Conservation (phyloP, 208 protist genomes). For the Leishmania tropica region DNA sequence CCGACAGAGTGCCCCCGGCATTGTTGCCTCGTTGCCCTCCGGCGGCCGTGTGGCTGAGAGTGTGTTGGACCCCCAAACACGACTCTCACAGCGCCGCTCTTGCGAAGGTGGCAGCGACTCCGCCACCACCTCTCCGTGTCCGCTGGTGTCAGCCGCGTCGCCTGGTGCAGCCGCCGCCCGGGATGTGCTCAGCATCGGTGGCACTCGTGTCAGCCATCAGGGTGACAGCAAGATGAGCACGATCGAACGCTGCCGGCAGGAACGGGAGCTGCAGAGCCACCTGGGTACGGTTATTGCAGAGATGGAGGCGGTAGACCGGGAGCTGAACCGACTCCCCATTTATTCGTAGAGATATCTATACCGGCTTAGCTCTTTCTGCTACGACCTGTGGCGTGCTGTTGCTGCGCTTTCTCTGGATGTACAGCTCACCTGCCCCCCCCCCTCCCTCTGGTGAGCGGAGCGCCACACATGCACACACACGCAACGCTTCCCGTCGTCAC, state of each 20-base stretch:
- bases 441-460: background rate
- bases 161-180: background rate
- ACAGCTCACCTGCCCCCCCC: background rate
- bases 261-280: conserved; percentile 50
- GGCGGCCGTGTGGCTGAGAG: background rate
- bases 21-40: background rate
- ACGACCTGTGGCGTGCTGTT: background rate
- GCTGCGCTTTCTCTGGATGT: conserved; percentile 2
- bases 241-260: conserved; percentile 50
- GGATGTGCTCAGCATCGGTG: conserved; percentile 7
- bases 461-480: background rate
- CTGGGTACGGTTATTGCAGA: conserved; percentile 56
- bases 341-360: conserved; percentile 4
- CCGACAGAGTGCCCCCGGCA: conserved; percentile 10
- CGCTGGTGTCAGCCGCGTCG: background rate
- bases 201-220: conserved; percentile 3
- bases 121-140: background rate
- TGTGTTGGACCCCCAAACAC: background rate
- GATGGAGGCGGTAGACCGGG: conserved; percentile 77
- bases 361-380: background rate
- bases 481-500: background rate
- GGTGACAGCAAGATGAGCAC: conserved; percentile 15
- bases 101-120: background rate
- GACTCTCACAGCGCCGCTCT: conserved; percentile 8
- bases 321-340: conserved; percentile 30